A percentile compares a stretch with the other conserved stretches of the same genome.
These are phyloP conservation scores for Fusarium sp. DNA, from an alignment of 2,329 filamentous ascomycete species.

Conservation along the genomic window DNA sequence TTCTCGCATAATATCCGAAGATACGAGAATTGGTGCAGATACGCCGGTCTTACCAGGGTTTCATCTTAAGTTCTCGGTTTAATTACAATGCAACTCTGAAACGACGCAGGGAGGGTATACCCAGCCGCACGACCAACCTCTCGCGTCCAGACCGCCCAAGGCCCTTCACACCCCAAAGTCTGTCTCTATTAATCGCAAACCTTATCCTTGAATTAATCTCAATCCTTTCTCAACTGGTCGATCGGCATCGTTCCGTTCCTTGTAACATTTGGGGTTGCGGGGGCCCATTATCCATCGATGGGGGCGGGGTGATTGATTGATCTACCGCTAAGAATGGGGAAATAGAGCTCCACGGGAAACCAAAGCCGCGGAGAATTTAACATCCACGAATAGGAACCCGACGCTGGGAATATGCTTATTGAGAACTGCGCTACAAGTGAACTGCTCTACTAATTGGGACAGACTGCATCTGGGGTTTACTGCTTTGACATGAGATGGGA, in stretches of 20 bases:
- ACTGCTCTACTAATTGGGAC: neutral
- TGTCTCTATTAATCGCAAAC: neutral
- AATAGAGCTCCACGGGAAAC: conserved; percentile 39
- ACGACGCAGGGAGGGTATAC: neutral
- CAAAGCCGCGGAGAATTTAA: conserved; percentile 31
- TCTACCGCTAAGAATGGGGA: conserved; percentile 36
- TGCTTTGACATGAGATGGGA: neutral
- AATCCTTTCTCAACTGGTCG: neutral
- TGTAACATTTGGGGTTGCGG: conserved; percentile 32
- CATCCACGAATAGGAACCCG: conserved; percentile 15
- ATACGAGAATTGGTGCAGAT: neutral
- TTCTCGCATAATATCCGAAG: neutral
- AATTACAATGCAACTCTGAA: conserved; percentile 12
- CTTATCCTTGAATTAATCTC: neutral
- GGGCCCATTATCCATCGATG: conserved; percentile 13
- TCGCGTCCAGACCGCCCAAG: conserved; percentile 7
- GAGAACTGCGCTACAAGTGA: neutral
- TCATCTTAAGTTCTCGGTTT: conserved; percentile 1
- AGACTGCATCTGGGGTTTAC: conserved; percentile 2
- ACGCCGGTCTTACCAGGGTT: neutral
- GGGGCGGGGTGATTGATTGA: conserved; percentile 42
- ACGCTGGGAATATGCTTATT: conserved; percentile 23
- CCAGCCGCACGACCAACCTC: neutral
- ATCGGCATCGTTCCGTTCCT: neutral
- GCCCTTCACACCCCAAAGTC: neutral